phyloP scores from a whole-genome alignment of 164 flowering plant species.

The Sedum album region DNA sequence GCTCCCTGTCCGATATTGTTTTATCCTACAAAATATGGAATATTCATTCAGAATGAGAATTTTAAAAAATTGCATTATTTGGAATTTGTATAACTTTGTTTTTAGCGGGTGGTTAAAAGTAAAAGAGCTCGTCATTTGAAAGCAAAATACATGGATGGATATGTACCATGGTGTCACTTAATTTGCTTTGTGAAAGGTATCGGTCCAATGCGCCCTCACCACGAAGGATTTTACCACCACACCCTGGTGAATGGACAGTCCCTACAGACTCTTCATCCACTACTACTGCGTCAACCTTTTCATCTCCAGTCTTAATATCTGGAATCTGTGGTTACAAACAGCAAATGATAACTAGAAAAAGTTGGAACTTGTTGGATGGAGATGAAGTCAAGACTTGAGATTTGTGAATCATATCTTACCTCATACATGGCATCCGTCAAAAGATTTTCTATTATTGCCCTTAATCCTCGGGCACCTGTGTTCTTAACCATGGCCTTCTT shows the following conservation, averaged over 20 bases:
- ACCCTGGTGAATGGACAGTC: conserved; percentile 12
- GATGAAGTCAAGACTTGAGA: conserved; percentile 11
- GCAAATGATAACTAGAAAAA: conserved; percentile 44
- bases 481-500: conserved; percentile 20
- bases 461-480: conserved; percentile 20
- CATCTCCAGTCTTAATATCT: conserved; percentile 11
- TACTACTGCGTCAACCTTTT: conserved; percentile 15
- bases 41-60: too few relatives aligned
- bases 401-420: conserved; percentile 5
- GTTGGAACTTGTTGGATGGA: conserved; percentile 6
- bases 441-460: conserved; percentile 16
- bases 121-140: too few relatives aligned
- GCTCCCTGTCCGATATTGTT: conserved; percentile 30
- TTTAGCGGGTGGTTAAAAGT: too few relatives aligned
- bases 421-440: conserved; percentile 21
- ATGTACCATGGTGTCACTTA: conserved; percentile 36
- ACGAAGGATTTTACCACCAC: conserved; percentile 25
- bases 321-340: conserved; percentile 60
- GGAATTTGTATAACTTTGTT: too few relatives aligned
- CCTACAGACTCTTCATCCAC: conserved; percentile 24
- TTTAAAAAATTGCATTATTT: too few relatives aligned
- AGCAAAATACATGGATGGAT: background rate
- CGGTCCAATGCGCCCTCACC: conserved; percentile 70
- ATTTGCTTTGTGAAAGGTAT: conserved; percentile 48
- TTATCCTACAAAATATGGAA: conserved; percentile 10